Base-by-base conservation (phyloP, 768 basidiomycete species). In the Leccinellum rugosiceps region DNA sequence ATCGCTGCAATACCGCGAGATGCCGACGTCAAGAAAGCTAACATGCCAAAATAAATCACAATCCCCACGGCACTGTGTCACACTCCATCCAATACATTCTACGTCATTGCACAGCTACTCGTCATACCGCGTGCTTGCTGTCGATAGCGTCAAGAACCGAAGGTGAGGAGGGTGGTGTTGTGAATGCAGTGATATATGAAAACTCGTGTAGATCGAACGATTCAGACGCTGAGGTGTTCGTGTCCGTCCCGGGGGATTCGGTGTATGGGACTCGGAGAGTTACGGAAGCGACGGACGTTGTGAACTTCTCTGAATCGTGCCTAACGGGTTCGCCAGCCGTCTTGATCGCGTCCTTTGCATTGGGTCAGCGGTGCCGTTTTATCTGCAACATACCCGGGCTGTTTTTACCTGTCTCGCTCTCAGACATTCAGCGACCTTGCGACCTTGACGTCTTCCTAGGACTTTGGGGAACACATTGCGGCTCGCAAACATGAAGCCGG, bases 161-260 rank as follows among this genome's bases (percentile, higher is more conserved):
- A 59, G 67, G 68, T 15, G 67, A 67, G 25, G 68, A 66, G 52
- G 69, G 62, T 53, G 63, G 69, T 55, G 71, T 73, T 25, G 70
- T 69, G 35, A 68, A 67, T 13, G 67, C 70, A 11, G 69, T 71
- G 32, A 69, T 30, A 48, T 71, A 67, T 28, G 72, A 73, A 65
- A 67, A 65, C 61, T 69, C 69, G 58, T 67, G 59, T 57, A 71
- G 43, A 49, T 73, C 69, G 17, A 63, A 67, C 35, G 60, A 58
- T 13, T 56, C 53, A 50, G 59, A 63, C 28, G 58, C 49, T 26
- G 59, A 41, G 13, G 60, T 60, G 32, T 44, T 56, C 14, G 59
- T 55, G 13, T 57, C 51, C 55, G 25, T 49, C 32, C 52, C 55
- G 2, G 61, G 68, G 8, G 62, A 66, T 45, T 63, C 53, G 21